Conservation (phyloP, 495 filamentous ascomycete species). For the Hamigera avellanea region DNA sequence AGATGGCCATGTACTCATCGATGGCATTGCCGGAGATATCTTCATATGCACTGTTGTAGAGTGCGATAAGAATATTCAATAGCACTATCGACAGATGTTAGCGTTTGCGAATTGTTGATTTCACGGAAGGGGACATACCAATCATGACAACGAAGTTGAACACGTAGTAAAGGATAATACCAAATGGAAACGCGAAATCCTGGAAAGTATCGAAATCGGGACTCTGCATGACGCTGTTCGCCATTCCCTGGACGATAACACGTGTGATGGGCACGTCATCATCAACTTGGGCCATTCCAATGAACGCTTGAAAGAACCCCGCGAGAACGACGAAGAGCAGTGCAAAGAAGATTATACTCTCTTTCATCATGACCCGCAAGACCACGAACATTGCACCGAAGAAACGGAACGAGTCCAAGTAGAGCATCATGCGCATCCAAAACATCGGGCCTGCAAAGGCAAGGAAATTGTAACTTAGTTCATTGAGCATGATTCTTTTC, state of each 20-base stretch:
- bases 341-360: constrained; percentile 94
- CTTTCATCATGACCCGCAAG: constrained; percentile 98
- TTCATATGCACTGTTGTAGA: constrained; percentile 93
- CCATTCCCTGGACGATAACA: constrained; percentile 83
- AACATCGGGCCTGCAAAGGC: constrained; percentile 94
- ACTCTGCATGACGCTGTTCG: constrained; percentile 76
- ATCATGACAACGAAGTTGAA: constrained; percentile 97
- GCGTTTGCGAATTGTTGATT: constrained; percentile 9
- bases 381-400: constrained; percentile 97
- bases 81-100: constrained; percentile 42
- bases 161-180: constrained; percentile 83
- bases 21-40: constrained; percentile 91
- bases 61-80: constrained; percentile 86
- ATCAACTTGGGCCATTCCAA: constrained; percentile 84
- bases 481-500: constrained; percentile 55
- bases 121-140: constrained; percentile 20
- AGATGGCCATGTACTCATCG: constrained; percentile 89
- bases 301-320: constrained; percentile 89
- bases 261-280: constrained; percentile 45
- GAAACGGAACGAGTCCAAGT: constrained; percentile 87
- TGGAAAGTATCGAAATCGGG: constrained; percentile 89
- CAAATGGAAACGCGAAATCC: constrained; percentile 65
- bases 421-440: constrained; percentile 87
- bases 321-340: constrained; percentile 76
- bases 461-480: constrained; percentile 80